These are phyloP conservation scores for Amphicarpaea edgeworthii DNA, from an alignment of 306 rosid species.

Conservation along the genomic window DNA sequence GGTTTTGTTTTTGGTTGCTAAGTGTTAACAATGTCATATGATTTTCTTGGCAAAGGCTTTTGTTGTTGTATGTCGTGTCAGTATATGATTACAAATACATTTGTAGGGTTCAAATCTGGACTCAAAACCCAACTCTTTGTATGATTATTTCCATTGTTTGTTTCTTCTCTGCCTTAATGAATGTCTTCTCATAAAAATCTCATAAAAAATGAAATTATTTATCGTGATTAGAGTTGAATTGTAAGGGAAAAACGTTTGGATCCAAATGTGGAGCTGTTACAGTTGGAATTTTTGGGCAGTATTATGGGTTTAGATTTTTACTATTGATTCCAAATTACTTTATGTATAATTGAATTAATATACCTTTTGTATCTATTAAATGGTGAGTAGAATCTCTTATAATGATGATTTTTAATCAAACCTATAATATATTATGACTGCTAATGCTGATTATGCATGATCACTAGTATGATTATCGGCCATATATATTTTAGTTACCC, in stretches of 20 bases:
- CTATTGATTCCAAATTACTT: not conserved
- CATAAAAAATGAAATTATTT: too few relatives aligned
- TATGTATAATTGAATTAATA: slow-evolving; percentile 13
- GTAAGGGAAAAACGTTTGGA: slow-evolving; percentile 16
- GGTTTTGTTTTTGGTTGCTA: slow-evolving; percentile 9
- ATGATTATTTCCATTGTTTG: slow-evolving; percentile 11
- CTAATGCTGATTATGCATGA: slow-evolving; percentile 18
- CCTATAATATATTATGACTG: slow-evolving; percentile 10
- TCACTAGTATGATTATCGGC: slow-evolving; percentile 8
- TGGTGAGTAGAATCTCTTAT: slow-evolving; percentile 10
- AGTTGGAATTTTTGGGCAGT: too few relatives aligned
- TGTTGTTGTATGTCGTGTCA: not conserved
- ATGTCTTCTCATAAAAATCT: not conserved
- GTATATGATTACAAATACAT: slow-evolving; percentile 1
- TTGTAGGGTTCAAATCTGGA: not conserved
- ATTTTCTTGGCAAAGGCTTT: not conserved
- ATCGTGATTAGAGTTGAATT: slow-evolving; percentile 1
- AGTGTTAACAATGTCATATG: slow-evolving; percentile 8
- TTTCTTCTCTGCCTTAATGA: not conserved
- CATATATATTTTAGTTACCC: slow-evolving; percentile 33
- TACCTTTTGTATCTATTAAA: not conserved
- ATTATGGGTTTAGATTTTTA: too few relatives aligned
- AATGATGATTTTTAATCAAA: slow-evolving; percentile 19
- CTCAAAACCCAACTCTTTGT: not conserved
- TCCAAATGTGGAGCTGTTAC: not conserved